Evolutionary conservation across 345 rosid genomes (phyloP).

Genomic region (Rhizophora mangle): DNA sequence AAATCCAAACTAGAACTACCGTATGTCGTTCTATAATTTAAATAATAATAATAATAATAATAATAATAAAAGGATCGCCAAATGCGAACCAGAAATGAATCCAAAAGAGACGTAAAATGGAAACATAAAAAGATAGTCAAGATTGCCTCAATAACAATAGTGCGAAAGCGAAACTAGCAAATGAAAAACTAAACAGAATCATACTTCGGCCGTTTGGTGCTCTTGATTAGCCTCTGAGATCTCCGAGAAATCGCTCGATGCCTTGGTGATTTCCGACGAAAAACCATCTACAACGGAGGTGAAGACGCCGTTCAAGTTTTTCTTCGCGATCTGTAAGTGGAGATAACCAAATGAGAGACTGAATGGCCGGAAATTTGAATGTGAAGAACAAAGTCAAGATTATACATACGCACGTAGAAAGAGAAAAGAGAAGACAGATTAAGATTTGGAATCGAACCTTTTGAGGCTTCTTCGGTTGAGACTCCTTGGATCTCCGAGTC

Average conservation of each 20-base stretch:
- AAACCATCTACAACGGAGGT: slow-evolving; percentile 6
- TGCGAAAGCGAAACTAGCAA: no score
- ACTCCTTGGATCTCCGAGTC: slow-evolving; percentile 19
- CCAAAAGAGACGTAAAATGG: no score
- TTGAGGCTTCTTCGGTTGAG: slow-evolving; percentile 24
- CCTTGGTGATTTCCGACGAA: slow-evolving; percentile 18
- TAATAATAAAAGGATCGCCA: no score
- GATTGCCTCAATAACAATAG: no score
- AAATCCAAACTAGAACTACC: no score
- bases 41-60: no score
- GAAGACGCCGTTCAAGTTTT: slow-evolving; percentile 25
- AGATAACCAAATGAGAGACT: background rate
- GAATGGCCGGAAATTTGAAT: background rate
- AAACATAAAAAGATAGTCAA: no score
- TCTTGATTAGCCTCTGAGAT: slow-evolving; percentile 7
- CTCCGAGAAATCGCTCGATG: slow-evolving; percentile 21
- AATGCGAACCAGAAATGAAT: no score
- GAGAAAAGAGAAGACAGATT: background rate
- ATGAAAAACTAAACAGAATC: background rate
- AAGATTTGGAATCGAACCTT: slow-evolving; percentile 12
- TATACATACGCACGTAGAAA: no score
- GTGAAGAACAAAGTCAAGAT: background rate
- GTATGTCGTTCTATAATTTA: no score
- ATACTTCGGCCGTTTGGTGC: slow-evolving; percentile 15
- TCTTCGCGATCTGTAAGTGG: slow-evolving; percentile 18